Conservation (phyloP, 495 filamentous ascomycete species). For the Podospora australis region DNA sequence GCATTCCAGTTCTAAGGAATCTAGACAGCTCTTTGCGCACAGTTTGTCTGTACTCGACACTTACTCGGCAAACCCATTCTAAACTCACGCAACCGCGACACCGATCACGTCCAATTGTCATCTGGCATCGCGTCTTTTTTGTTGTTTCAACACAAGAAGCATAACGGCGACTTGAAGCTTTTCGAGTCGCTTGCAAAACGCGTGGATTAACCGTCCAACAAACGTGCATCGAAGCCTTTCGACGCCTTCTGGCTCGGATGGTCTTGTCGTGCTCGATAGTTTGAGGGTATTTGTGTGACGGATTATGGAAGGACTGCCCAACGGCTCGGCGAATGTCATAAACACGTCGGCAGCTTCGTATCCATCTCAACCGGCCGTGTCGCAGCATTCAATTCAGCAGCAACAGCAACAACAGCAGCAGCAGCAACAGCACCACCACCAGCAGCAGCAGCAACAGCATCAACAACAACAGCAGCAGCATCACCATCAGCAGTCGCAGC, state of each 20-base stretch:
- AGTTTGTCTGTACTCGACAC: too few relatives aligned
- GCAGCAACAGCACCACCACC: too few relatives aligned
- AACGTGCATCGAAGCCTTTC: slow-evolving; percentile 19
- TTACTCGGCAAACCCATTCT: too few relatives aligned
- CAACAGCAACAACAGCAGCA: slow-evolving; percentile 47
- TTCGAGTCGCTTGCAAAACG: too few relatives aligned
- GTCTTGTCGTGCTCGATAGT: slow-evolving; percentile 22
- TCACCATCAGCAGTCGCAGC: slow-evolving; percentile 42
- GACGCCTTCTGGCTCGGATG: slow-evolving; percentile 27
- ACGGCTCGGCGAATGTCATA: slow-evolving; percentile 32
- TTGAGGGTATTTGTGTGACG: slow-evolving; percentile 26
- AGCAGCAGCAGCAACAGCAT: slow-evolving; percentile 42
- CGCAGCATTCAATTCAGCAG: slow-evolving; percentile 28
- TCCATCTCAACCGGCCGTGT: slow-evolving; percentile 25
- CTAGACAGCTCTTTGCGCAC: too few relatives aligned
- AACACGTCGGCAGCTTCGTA: slow-evolving; percentile 33
- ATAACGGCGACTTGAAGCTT: too few relatives aligned
- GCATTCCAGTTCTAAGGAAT: slow-evolving; percentile 9
- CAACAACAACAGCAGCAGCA: slow-evolving; percentile 43
- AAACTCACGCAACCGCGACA: too few relatives aligned
- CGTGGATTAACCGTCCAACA: too few relatives aligned
- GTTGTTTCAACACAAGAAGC: too few relatives aligned
- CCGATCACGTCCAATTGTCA: too few relatives aligned
- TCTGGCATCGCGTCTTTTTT: too few relatives aligned
- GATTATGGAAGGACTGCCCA: slow-evolving; percentile 35